Base-by-base conservation (phyloP, 2,329 filamentous ascomycete genomes). In the Xylaria sp. region DNA sequence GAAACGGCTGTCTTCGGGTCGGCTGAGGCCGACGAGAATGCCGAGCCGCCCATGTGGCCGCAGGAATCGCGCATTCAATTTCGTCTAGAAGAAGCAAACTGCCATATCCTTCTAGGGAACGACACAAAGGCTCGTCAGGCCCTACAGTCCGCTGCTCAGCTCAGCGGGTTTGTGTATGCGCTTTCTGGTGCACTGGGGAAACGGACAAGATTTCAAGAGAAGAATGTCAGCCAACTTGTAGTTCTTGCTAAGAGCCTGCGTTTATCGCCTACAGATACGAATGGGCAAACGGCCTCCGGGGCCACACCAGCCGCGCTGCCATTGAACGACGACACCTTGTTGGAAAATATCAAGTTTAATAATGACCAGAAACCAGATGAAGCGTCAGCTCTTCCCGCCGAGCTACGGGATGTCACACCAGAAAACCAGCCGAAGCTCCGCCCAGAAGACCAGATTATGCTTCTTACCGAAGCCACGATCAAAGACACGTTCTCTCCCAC, bases 271-370 rank as follows among this genome's bases (percentile, higher is more conserved):
- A 62, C 64, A 21, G 63, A 61, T 2, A 7, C 39, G 4, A 19
- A n/a, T 21, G 38, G 49, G 26, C 16, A 52, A 3, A 13, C 50
- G 39, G 24, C 44, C 8, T 46, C 53, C 16, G 45, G 59, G 21
- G 63, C 66, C 1, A 75, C 74, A 20, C 91, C 92, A 0, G 82
- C 88, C 63, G 87, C 88, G 2, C 71, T 97, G 13, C 82, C 89
- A 34, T 76, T 97, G 2, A 95, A 97, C 67, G 90, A 99, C 64
- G 94, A 99, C 69, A 97, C 94, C 0, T 79, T 99, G 0, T 79
- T 97, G 1, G 94, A 99, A 69, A 84, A 86, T 2, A 93, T 99
- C 38, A 81, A 88, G 0, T 99, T 97, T 66, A 82, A 84, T 0
- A 82, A 86, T 50, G 68, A 77, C 1, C 71, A 73, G 4, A 65